Evolutionary conservation across 768 basidiomycete genomes (phyloP).

Genomic region (Hypsizygus marmoreus): DNA sequence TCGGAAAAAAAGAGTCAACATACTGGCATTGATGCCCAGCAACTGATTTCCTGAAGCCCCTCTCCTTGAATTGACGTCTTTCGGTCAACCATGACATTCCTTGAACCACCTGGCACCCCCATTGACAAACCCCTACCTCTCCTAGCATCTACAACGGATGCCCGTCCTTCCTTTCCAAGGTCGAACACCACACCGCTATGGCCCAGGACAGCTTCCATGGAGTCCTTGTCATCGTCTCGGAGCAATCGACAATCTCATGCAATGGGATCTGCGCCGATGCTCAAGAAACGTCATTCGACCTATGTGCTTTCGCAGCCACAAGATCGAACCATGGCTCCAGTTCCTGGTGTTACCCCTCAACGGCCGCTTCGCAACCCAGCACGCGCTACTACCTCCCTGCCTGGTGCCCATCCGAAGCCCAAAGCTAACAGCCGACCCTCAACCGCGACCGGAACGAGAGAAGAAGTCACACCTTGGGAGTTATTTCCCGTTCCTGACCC

Average conservation of each 20-base stretch:
- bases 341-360: constrained; percentile 24
- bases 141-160: background rate
- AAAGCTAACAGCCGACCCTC: constrained; percentile 24
- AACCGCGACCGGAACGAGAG: constrained; percentile 25
- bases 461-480: constrained; percentile 38
- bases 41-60: background rate
- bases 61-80: background rate
- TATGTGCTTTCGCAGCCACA: constrained; percentile 21
- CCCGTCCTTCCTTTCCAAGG: constrained; percentile 16
- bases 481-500: constrained; percentile 24
- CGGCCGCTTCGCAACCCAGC: constrained; percentile 37
- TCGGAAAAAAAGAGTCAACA: background rate
- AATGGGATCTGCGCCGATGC: constrained; percentile 10
- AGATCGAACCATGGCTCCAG: constrained; percentile 19
- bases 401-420: constrained; percentile 3
- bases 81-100: constrained; percentile 9
- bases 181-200: constrained; percentile 19
- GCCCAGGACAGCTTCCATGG: constrained; percentile 22
- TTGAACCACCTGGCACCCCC: constrained; percentile 8
- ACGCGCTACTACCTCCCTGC: constrained; percentile 12
- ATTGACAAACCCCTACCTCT: constrained; percentile 3
- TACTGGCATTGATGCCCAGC: background rate
- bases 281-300: constrained; percentile 37
- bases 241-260: constrained; percentile 3
- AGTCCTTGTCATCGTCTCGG: constrained; percentile 15